phyloP scores from a whole-genome alignment of 2,329 filamentous ascomycete genomes.

The Aureobasidium zeae region DNA sequence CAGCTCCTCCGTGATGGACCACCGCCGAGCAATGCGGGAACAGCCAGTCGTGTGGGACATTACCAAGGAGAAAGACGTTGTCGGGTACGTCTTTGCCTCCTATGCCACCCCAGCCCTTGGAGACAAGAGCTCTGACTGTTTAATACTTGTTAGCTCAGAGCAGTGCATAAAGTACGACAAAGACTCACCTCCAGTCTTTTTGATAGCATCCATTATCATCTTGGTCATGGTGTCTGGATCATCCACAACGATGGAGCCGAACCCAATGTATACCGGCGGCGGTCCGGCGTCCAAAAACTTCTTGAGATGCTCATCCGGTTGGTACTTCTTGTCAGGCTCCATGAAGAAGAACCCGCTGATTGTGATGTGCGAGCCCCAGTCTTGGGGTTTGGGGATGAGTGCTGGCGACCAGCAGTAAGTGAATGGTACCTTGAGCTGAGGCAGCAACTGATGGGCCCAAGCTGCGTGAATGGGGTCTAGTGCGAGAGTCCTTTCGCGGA shows the following conservation, averaged over 20 bases:
- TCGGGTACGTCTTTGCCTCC: conserved; percentile 35
- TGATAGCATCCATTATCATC: conserved; percentile 63
- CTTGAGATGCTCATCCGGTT: neutral
- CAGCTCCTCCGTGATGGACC: conserved; percentile 51
- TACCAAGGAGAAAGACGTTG: conserved; percentile 42
- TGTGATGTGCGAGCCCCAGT: conserved; percentile 64
- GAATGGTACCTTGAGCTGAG: conserved; percentile 66
- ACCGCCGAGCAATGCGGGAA: conserved; percentile 48
- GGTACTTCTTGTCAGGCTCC: conserved; percentile 51
- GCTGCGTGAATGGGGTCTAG: conserved; percentile 69
- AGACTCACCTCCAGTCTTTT: conserved; percentile 40
- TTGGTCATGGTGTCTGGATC: conserved; percentile 62
- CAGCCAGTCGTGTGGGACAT: conserved; percentile 51
- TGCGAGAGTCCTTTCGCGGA: conserved; percentile 53
- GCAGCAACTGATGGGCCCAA: conserved; percentile 72
- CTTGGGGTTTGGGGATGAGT: conserved; percentile 66
- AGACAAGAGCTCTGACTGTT: conserved; percentile 34
- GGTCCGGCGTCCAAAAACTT: conserved; percentile 50
- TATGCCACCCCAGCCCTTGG: conserved; percentile 44
- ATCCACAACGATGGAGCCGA: conserved; percentile 74
- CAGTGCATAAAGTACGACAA: fast-evolving
- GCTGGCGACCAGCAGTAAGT: conserved; percentile 89
- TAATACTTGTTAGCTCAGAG: neutral
- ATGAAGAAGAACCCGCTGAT: conserved; percentile 73
- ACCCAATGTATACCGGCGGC: conserved; percentile 72